These are phyloP conservation scores for Saccharum hybrid DNA, from an alignment of 202 grass and related monocot species.

Conservation along the genomic window DNA sequence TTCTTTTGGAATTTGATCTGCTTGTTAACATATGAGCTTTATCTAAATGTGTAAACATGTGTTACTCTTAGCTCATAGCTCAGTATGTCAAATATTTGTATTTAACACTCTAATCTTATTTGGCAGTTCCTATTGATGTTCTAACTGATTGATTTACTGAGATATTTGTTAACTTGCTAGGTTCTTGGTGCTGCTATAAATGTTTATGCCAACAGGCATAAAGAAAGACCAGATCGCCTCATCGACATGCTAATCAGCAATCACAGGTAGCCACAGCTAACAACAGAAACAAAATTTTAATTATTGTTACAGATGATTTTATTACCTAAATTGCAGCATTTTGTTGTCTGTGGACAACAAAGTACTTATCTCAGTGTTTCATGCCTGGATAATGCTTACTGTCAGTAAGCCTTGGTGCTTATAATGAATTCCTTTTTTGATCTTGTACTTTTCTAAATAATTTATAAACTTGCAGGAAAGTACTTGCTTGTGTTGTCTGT, in stretches of 20 bases:
- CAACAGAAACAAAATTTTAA: conserved; percentile 14
- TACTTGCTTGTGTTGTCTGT: conserved; percentile 87
- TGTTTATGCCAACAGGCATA: conserved; percentile 94
- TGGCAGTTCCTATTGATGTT: conserved; percentile 14
- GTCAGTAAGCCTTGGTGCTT: not conserved
- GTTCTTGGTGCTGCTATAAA: conserved; percentile 85
- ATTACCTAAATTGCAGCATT: not conserved
- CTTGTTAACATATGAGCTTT: conserved; percentile 22
- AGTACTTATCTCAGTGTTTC: not conserved
- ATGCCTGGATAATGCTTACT: not conserved
- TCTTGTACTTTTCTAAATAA: conserved; percentile 17
- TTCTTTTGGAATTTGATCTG: conserved; percentile 34
- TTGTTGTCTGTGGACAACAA: not conserved
- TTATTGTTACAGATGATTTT: not conserved
- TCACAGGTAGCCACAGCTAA: conserved; percentile 69
- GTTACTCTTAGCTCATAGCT: conserved; percentile 16
- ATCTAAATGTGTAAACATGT: conserved; percentile 24
- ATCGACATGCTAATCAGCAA: conserved; percentile 93
- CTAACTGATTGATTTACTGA: conserved; percentile 40
- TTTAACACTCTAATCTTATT: conserved; percentile 1
- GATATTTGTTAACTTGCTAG: conserved; percentile 53
- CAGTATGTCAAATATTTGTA: conserved; percentile 22
- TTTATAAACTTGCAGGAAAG: conserved; percentile 74
- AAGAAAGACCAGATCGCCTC: conserved; percentile 90
- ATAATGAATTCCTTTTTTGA: conserved; percentile 6